Evolutionary conservation across 768 basidiomycete genomes (phyloP), one percentile per base, ranked within the genome.

Genomic region (Rhizopogon vinicolor): DNA sequence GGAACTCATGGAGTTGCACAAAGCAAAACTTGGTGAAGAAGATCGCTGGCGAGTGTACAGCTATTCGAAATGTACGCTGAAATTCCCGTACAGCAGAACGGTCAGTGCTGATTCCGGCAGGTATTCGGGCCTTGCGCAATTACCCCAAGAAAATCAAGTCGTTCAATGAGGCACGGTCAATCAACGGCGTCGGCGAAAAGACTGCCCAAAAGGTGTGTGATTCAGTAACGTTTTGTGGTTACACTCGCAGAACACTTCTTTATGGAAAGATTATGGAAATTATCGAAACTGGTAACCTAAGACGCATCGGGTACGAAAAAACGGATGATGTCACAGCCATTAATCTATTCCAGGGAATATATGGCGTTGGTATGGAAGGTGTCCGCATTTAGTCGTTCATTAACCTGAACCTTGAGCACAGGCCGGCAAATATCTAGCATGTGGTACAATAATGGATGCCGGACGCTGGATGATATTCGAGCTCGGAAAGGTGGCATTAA

Each of bases 361-460:
- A 95, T 62, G 92, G 90, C 33, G 91, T 94, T 55, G 93, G 92
- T 84, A 57, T 57, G 86, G 70, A 53, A 46, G 16, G 1, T 51
- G 8, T 25, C 10, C 13, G 41, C n/a, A 7, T 1, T 44, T 7
- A 4, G 10, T 55, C 51, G 41, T 44, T 33, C 14, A 39, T 33
- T 53, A 7, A 25, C 10, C 28, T 42, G n/a, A 42, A 22, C 28
- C 19, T 25, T 25, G 9, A n/a, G n/a, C 29, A 18, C 52, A 89
- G 89, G 93, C 12, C 79, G 76, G 53, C 69, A 73, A 9, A 86
- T 77, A 42, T 91, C 93, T 1, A 78, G 78, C 56, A 72, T 82
- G 61, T 92, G 93, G 85, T 93, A 86, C 65, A 67, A 77, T 18
- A 78, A 75, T 18, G 95, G 94, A 0, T 88, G 89, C 48, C 78